These are phyloP conservation scores for Citrus mangshanensis DNA, from an alignment of 345 rosid genomes.

Conservation along the genomic window DNA sequence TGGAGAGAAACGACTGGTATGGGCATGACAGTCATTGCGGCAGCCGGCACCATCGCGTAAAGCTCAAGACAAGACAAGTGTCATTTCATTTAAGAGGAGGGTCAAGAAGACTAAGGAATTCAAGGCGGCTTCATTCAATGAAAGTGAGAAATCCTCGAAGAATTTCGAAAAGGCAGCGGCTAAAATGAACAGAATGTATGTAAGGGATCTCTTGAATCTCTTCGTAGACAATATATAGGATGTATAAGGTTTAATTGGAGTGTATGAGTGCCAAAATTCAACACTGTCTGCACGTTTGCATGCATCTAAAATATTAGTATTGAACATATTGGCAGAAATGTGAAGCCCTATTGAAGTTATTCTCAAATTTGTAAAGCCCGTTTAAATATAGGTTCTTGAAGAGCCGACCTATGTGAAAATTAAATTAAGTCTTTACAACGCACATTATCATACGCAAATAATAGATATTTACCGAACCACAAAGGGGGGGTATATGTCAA, in stretches of 20 bases:
- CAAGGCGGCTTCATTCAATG: slow-evolving; percentile 22
- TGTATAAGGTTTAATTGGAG: not conserved
- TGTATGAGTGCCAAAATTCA: not conserved
- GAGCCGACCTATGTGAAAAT: too few relatives aligned
- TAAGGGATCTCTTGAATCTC: not conserved
- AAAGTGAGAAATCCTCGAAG: slow-evolving; percentile 12
- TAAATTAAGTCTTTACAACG: too few relatives aligned
- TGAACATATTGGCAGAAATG: too few relatives aligned
- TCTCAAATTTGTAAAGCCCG: too few relatives aligned
- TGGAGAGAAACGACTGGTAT: slow-evolving; percentile 16
- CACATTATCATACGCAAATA: too few relatives aligned
- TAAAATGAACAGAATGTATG: not conserved
- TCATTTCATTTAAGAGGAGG: slow-evolving; percentile 38
- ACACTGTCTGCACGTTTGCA: too few relatives aligned
- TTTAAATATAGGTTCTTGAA: too few relatives aligned
- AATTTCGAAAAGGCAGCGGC: slow-evolving; percentile 25
- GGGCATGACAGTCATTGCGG: not conserved
- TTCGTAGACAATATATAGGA: not conserved
- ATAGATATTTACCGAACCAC: too few relatives aligned
- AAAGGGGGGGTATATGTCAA: too few relatives aligned
- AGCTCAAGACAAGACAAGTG: slow-evolving; percentile 34
- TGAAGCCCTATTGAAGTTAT: too few relatives aligned
- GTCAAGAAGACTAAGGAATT: slow-evolving; percentile 36
- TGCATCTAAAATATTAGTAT: too few relatives aligned
- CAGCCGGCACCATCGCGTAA: slow-evolving; percentile 22